A percentile compares a stretch with the other conserved stretches of the same genome.
Evolutionary conservation across 345 rosid genomes (phyloP).

Genomic region (Gossypium arboreum): DNA sequence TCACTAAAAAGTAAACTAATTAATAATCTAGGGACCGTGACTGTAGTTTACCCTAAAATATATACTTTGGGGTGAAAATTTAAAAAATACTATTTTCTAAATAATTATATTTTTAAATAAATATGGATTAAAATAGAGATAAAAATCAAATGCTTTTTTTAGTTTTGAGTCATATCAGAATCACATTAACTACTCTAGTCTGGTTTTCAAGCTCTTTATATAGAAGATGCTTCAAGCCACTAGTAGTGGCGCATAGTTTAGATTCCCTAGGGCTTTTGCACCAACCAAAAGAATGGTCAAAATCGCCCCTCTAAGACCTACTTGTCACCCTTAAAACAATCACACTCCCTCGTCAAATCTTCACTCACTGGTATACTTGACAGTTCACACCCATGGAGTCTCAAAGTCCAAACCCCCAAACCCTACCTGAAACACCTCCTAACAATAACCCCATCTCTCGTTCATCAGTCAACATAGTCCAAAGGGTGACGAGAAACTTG

Average conservation of each 20-base stretch:
- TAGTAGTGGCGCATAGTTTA: neutral
- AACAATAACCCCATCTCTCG: neutral
- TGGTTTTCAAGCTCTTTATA: neutral
- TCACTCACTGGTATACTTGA: neutral
- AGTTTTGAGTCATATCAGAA: neutral
- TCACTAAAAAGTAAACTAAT: no score
- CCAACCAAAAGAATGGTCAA: constrained; percentile 1
- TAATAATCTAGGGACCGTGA: no score
- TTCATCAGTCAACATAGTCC: constrained; percentile 23
- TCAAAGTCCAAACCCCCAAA: neutral
- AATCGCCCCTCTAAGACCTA: neutral
- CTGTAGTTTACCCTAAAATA: no score
- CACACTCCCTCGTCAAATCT: neutral
- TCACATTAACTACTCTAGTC: neutral
- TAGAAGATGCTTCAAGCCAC: neutral
- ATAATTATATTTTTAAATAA: no score
- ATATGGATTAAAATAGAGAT: no score
- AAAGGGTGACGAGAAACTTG: constrained; percentile 42
- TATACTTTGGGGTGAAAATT: no score
- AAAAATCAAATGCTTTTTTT: no score
- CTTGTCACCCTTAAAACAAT: neutral
- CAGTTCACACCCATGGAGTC: constrained; percentile 2
- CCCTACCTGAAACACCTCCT: neutral
- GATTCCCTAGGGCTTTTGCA: no score
- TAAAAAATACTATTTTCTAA: no score